phyloP scores from a whole-genome alignment of 192 early-diverging fungal species.

The Umbelopsis isabellina region DNA sequence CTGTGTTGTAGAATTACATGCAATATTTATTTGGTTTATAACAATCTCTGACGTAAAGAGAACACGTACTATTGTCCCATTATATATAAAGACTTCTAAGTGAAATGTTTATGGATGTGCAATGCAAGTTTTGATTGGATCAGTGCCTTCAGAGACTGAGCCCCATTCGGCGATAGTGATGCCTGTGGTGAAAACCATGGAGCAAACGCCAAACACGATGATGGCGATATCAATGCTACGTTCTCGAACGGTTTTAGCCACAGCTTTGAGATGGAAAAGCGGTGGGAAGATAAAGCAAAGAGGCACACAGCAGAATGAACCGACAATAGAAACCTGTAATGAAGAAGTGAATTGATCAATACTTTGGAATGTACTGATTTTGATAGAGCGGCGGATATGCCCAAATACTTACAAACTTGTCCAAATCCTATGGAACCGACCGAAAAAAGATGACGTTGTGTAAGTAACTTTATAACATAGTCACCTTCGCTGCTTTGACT shows the following conservation, averaged over 20 bases:
- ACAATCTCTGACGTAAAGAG: no score
- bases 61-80: no score
- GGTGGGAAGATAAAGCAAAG: conserved; percentile 86
- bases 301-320: conserved; percentile 53
- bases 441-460: conserved; percentile 80
- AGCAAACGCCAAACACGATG: conserved; percentile 68
- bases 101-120: conserved; percentile 1
- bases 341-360: background rate
- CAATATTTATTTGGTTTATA: no score
- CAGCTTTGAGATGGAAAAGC: conserved; percentile 76
- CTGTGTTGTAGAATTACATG: no score
- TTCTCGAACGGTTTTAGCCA: conserved; percentile 52
- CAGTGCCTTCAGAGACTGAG: conserved; percentile 10
- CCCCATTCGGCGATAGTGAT: conserved; percentile 73
- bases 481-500: no score
- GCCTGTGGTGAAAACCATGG: conserved; percentile 81
- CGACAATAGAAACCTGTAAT: conserved; percentile 30
- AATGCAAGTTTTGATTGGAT: conserved; percentile 30
- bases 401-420: conserved; percentile 31
- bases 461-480: conserved; percentile 42
- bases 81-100: background rate
- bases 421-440: conserved; percentile 65
- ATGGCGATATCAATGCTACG: conserved; percentile 63
- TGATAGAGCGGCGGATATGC: background rate
- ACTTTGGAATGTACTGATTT: background rate